Evolutionary conservation across 202 grass and related monocot genomes (phyloP), one percentile per base, ranked within the genome.

Genomic region (Musa balbisiana): DNA sequence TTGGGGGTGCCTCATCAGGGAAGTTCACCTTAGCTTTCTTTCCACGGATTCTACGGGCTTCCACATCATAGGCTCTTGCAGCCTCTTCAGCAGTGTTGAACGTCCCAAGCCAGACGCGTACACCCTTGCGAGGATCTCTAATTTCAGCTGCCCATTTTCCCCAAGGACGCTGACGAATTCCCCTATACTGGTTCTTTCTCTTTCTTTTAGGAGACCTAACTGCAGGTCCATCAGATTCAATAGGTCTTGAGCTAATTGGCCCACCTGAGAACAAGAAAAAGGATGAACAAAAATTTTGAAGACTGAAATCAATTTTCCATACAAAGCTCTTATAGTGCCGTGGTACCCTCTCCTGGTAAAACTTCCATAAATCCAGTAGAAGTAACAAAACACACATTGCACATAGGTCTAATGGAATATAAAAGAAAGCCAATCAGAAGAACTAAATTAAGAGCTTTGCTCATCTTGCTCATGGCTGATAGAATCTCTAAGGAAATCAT

Each of bases 111-210:
- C 90, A 92, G 73, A 92, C 87, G 22, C 90, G 90, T 19, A 92
- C 90, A 67, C 90, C 90, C 78, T 92, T 92, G 78, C 85, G 80
- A 72, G 90, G 90, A 55, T 92, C 90, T 54, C 90, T 79, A 73
- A 92, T 92, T 82, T 92, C 90, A 87, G 90, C 90, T 53, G 90
- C 90, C 90, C 90, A 92, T 83, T 92, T 92, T 2, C 90, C 90
- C 90, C 90, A 92, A 15, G 87, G 90, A n/a, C 90, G 90, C 67
- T 85, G 90, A 69, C 90, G 87, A 56, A 92, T 89, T 54, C 90
- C 90, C 55, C 90, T 87, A 26, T 85, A 92, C 54, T 85, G 85
- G 78, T 89, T 92, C 87, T 92, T 92, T 69, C 90, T 52, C 56
- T 15, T 77, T 68, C 85, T 85, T 71, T 83, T 92, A 24, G 64